phyloP scores from a whole-genome alignment of 176 grass and related monocot species.

The Lolium multiflorum region DNA sequence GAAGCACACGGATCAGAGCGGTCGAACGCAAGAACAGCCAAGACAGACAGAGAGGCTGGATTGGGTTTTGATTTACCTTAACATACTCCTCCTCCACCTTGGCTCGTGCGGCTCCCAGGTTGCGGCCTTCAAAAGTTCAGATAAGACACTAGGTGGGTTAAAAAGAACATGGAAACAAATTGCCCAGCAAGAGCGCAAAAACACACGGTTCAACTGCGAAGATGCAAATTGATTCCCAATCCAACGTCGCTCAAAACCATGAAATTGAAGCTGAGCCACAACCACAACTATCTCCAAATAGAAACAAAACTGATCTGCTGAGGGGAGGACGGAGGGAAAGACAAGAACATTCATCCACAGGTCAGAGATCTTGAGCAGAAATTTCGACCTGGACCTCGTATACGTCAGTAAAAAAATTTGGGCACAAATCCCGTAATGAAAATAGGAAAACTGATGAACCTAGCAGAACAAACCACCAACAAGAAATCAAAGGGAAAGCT shows the following conservation, averaged over 20 bases:
- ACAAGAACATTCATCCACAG: neutral
- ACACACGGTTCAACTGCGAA: neutral
- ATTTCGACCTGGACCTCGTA: neutral
- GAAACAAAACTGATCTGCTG: neutral
- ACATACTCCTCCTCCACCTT: neutral
- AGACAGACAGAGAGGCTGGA: neutral
- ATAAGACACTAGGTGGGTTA: neutral
- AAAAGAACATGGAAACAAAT: neutral
- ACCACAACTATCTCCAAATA: neutral
- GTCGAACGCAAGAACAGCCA: neutral
- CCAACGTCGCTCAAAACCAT: neutral
- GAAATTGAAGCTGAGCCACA: neutral
- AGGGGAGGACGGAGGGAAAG: neutral
- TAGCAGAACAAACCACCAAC: neutral
- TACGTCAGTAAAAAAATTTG: no score
- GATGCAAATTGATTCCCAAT: neutral
- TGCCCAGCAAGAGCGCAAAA: neutral
- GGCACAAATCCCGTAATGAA: neutral
- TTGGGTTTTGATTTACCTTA: neutral
- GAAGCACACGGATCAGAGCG: neutral
- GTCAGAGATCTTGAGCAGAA: neutral
- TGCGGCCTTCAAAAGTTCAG: constrained; percentile 11
- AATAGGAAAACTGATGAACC: neutral
- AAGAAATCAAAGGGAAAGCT: neutral
- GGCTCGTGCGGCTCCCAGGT: neutral